Base-by-base conservation (phyloP, 1,284 basidiomycete species). In the Xerocomus amazonicus region DNA sequence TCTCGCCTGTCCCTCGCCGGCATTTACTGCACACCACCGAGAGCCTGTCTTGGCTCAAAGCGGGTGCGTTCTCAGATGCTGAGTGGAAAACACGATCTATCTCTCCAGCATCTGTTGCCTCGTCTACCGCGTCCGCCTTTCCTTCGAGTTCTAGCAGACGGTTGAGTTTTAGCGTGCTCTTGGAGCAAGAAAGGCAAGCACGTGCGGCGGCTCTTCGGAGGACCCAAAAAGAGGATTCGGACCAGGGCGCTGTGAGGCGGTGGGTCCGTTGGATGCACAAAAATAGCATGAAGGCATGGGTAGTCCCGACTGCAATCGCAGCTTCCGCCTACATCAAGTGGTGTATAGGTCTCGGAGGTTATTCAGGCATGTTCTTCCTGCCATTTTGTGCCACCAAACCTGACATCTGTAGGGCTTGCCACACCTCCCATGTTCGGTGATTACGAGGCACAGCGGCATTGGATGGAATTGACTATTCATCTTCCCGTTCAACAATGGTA, bases 391-490 rank as follows among this genome's bases (percentile, higher is more conserved):
- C 36, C 40, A 28, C 46, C 43, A 14, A 8, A 51, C 47, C 37
- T 48, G 36, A 34, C 35, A 23, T 3, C 6, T 29, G 29, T 56
- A 90, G 90, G 92, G 6, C 69, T 80, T 51, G 74, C 66, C 14
- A 80, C 78, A 3, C 84, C 90, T 0, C 92, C 92, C 0, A 84
- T 94, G 81, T 89, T 80, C 55, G 93, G 93, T 14, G 93, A 97
- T 69, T 92, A 92, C 59, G 93, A 97, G 68, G 93, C 93, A 0
- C 93, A 96, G 62, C 76, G 93, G 45, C 92, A 96, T 68, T 96
- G 92, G 93, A 90, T 95, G 83, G 91, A 95, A 59, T 68, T 96
- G 38, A 92, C 91, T 1, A 70, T 81, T 29, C 86, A 92, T 61
- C 72, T 92, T 4, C 90, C 90, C 0, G 61, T 80, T 26, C 74